Conservation (phyloP, 768 basidiomycete genomes). For the Mycena olivaceomarginata region DNA sequence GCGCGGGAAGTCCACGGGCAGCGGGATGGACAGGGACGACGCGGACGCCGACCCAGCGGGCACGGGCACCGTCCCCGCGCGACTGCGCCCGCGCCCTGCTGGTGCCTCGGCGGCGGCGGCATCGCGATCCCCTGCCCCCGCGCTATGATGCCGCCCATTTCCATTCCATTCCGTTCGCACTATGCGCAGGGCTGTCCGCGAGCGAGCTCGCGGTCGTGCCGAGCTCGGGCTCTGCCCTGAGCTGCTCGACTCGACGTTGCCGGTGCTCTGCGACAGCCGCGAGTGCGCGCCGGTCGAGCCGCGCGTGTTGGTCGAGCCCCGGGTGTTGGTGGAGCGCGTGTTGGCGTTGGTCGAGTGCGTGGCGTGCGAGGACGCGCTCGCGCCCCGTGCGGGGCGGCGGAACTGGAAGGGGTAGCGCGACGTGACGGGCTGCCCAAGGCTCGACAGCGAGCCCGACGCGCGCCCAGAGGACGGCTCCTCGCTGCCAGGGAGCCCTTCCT, state of each 20-base stretch:
- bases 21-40: neutral
- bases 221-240: constrained; percentile 70
- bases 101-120: constrained; percentile 60
- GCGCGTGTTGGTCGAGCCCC: constrained; percentile 56
- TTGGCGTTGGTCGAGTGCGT: constrained; percentile 63
- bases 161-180: no score
- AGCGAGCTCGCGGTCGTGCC: constrained; percentile 58
- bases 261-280: constrained; percentile 74
- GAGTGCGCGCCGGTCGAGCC: constrained; percentile 57
- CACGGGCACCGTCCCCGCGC: constrained; percentile 51
- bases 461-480: constrained; percentile 75
- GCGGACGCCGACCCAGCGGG: constrained; percentile 30
- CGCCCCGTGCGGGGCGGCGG: constrained; percentile 71
- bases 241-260: constrained; percentile 77
- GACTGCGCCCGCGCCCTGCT: constrained; percentile 47
- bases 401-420: constrained; percentile 84
- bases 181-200: constrained; percentile 42
- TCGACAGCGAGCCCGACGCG: constrained; percentile 90
- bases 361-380: constrained; percentile 60
- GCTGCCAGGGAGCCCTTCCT: constrained; percentile 56
- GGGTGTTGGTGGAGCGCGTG: constrained; percentile 50
- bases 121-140: constrained; percentile 59
- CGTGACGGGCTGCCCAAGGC: constrained; percentile 84
- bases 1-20: constrained; percentile 43
- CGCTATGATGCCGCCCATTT: constrained; percentile 57